phyloP scores from a whole-genome alignment of 2,329 filamentous ascomycete genomes.

The Coniochaeta prunicola region DNA sequence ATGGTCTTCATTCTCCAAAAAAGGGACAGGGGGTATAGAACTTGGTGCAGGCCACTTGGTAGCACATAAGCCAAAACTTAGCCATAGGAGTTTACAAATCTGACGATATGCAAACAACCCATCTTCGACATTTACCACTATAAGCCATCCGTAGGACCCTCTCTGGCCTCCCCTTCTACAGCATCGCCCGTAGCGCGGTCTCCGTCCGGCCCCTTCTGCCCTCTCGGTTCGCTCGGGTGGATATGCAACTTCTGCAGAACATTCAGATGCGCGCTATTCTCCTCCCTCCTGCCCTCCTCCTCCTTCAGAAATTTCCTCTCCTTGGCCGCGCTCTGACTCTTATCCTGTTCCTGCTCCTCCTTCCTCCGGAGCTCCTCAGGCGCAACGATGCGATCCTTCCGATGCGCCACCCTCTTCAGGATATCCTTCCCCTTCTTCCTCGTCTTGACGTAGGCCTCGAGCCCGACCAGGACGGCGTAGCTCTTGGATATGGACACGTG shows the following conservation, averaged over 20 bases:
- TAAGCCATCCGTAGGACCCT: background rate
- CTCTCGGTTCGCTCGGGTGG: background rate
- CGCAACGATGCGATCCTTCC: constrained; percentile 6
- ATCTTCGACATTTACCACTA: background rate
- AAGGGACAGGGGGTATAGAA: background rate
- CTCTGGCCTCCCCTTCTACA: background rate
- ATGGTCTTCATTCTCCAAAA: background rate
- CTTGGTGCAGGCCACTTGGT: background rate
- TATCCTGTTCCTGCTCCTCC: constrained; percentile 4
- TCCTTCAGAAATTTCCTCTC: background rate
- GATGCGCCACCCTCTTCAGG: constrained; percentile 6
- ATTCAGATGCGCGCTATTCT: background rate
- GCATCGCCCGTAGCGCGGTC: background rate
- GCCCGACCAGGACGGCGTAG: constrained; percentile 73
- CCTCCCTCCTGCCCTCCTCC: background rate
- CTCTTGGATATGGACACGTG: constrained; percentile 72
- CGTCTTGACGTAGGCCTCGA: constrained; percentile 61
- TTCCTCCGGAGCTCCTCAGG: constrained; percentile 5
- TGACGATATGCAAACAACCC: background rate
- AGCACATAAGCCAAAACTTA: background rate
- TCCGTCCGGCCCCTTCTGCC: background rate
- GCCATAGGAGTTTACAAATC: background rate
- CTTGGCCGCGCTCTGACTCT: background rate
- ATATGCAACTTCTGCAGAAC: background rate
- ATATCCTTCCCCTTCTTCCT: constrained; percentile 10